A percentile compares a stretch with the other conserved stretches of the same genome.
These are phyloP conservation scores for Boletus smithii DNA, from an alignment of 1,284 basidiomycete species.

Conservation along the genomic window DNA sequence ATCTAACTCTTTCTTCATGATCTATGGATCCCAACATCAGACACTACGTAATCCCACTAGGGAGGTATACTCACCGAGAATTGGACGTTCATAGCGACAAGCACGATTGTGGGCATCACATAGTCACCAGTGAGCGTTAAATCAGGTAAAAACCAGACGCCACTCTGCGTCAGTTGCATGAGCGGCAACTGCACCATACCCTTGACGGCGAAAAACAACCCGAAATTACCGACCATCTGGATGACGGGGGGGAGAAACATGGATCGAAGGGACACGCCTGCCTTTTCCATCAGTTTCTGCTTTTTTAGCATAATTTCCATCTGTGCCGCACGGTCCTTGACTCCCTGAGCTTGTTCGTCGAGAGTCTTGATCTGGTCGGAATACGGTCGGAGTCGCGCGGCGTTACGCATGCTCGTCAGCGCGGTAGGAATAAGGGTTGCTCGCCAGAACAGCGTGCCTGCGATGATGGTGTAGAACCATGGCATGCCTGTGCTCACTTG, in stretches of 20 bases:
- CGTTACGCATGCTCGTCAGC: conserved; percentile 63
- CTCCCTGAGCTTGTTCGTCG: conserved; percentile 46
- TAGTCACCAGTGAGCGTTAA: conserved; percentile 81
- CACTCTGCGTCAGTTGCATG: conserved; percentile 73
- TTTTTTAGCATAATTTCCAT: conserved; percentile 56
- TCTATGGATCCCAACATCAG: conserved; percentile 33
- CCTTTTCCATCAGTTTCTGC: conserved; percentile 62
- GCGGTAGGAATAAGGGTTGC: conserved; percentile 68
- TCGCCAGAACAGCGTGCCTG: conserved; percentile 69
- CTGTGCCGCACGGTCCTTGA: conserved; percentile 43
- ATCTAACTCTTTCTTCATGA: conserved; percentile 59
- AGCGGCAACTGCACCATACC: conserved; percentile 70
- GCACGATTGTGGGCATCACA: conserved; percentile 67
- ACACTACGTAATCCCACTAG: neutral
- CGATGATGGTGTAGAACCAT: conserved; percentile 84
- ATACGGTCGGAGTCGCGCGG: conserved; percentile 67
- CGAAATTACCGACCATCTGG: conserved; percentile 80
- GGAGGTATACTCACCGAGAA: conserved; percentile 51
- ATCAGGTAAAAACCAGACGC: conserved; percentile 74
- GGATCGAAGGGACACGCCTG: conserved; percentile 64
- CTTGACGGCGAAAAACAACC: conserved; percentile 84
- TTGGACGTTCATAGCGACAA: conserved; percentile 68
- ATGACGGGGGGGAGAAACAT: conserved; percentile 61
- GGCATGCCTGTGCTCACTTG: conserved; percentile 75
- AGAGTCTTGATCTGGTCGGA: conserved; percentile 56